These are phyloP conservation scores for Coniophora puteana DNA, from an alignment of 1,284 basidiomycete species.

Conservation along the genomic window DNA sequence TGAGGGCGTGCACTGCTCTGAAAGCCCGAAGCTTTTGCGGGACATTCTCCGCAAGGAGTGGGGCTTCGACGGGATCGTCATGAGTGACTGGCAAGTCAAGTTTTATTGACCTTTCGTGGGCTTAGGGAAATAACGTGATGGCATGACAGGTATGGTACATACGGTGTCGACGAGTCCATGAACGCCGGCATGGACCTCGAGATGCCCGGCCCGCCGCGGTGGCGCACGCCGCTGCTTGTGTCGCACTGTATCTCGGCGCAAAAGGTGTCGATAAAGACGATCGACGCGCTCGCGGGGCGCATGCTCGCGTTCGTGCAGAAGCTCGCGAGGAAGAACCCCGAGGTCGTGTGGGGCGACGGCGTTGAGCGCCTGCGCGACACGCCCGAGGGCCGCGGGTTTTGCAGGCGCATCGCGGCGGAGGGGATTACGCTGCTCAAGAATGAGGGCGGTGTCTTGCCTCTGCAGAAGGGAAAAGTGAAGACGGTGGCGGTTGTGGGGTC, in stretches of 20 bases:
- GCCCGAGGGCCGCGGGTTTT: slow-evolving; percentile 48
- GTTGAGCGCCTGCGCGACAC: slow-evolving; percentile 56
- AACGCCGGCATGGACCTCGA: slow-evolving; percentile 70
- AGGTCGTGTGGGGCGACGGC: slow-evolving; percentile 64
- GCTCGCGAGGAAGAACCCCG: slow-evolving; percentile 52
- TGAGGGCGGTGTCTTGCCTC: slow-evolving; percentile 46
- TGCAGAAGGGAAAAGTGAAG: slow-evolving; percentile 44
- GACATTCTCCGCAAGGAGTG: slow-evolving; percentile 65
- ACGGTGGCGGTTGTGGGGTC: slow-evolving; percentile 71
- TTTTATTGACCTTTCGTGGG: background rate
- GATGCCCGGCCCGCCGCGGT: slow-evolving; percentile 66
- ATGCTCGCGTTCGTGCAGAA: slow-evolving; percentile 58
- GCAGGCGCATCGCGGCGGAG: slow-evolving; percentile 55
- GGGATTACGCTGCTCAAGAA: slow-evolving; percentile 75
- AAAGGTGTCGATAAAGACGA: slow-evolving; percentile 47
- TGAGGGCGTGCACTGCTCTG: slow-evolving; percentile 60
- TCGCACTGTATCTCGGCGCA: slow-evolving; percentile 53
- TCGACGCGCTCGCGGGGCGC: slow-evolving; percentile 56
- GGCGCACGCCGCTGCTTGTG: slow-evolving; percentile 55
- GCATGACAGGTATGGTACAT: slow-evolving; percentile 58
- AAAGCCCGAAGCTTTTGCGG: slow-evolving; percentile 50
- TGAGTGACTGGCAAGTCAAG: slow-evolving; percentile 56
- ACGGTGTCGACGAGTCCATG: slow-evolving; percentile 52
- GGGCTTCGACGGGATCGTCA: slow-evolving; percentile 61
- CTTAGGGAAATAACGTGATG: no score